Percentiles rank a stretch among this genome's conserved stretches.
Evolutionary conservation across 805 yeast species (phyloP).

Genomic region (Metschnikowia aberdeeniae): DNA sequence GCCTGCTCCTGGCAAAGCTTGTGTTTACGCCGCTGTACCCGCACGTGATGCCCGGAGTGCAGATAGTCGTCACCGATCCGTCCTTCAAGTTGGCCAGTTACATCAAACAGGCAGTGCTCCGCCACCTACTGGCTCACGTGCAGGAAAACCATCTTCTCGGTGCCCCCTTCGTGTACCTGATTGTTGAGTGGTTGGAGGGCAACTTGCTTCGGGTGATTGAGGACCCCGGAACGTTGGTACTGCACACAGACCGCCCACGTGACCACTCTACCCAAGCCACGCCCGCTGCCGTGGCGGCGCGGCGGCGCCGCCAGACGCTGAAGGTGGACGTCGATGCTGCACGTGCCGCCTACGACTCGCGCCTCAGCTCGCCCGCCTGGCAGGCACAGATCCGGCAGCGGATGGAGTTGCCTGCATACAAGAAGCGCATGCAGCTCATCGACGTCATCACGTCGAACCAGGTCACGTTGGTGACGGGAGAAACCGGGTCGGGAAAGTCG

Average conservation of each 20-base stretch:
- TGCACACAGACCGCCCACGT: background rate
- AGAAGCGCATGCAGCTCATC: constrained; percentile 53
- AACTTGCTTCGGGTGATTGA: constrained; percentile 54
- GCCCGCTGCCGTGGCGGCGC: background rate
- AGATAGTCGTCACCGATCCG: constrained; percentile 36
- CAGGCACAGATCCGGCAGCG: constrained; percentile 28
- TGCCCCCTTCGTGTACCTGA: constrained; percentile 60
- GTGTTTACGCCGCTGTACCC: constrained; percentile 52
- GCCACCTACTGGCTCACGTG: constrained; percentile 44
- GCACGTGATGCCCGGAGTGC: constrained; percentile 62
- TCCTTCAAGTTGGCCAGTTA: constrained; percentile 62
- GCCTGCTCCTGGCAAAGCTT: constrained; percentile 20
- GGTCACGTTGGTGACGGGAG: constrained; percentile 85
- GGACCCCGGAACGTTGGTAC: constrained; percentile 66
- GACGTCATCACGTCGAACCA: constrained; percentile 52
- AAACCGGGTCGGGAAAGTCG: constrained; percentile 96
- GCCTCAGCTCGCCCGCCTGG: background rate
- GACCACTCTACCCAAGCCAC: background rate
- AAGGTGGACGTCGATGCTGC: background rate
- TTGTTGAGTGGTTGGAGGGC: constrained; percentile 77
- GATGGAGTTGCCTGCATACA: constrained; percentile 78
- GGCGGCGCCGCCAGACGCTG: background rate
- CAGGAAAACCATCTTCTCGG: constrained; percentile 51
- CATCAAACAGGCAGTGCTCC: constrained; percentile 55
- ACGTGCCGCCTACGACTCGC: background rate